Evolutionary conservation across 1,284 basidiomycete species (phyloP).

Genomic region (Irpex sp.): DNA sequence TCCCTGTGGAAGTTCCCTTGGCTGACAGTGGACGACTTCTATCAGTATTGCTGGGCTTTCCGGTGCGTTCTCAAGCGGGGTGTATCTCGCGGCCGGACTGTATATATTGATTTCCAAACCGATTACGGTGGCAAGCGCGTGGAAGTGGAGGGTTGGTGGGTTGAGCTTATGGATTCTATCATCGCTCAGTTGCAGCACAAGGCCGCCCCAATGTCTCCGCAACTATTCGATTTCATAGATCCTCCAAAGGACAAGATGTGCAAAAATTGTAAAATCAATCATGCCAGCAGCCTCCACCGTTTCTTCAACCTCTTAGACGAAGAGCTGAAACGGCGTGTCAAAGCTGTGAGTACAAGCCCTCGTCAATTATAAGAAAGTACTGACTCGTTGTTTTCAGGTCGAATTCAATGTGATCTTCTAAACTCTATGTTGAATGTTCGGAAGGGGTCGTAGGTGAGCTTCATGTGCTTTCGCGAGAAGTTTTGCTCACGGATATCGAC

Average conservation of each 20-base stretch:
- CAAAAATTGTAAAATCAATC: neutral
- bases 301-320: neutral
- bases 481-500: no score
- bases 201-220: no score
- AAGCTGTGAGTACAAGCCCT: neutral
- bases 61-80: no score
- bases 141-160: no score
- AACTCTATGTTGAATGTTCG: neutral
- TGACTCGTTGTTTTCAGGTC: neutral
- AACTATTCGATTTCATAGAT: neutral
- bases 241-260: neutral
- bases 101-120: no score
- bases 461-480: no score
- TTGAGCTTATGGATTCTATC: no score
- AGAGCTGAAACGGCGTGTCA: neutral
- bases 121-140: neutral
- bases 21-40: no score
- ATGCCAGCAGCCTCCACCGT: neutral
- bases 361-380: neutral
- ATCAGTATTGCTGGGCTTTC: no score
- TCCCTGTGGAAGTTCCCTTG: no score
- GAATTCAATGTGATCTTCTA: neutral
- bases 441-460: no score
- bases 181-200: no score
- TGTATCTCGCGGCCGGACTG: neutral